phyloP scores from a whole-genome alignment of 2,329 filamentous ascomycete species.

The Phialophora chinensis region DNA sequence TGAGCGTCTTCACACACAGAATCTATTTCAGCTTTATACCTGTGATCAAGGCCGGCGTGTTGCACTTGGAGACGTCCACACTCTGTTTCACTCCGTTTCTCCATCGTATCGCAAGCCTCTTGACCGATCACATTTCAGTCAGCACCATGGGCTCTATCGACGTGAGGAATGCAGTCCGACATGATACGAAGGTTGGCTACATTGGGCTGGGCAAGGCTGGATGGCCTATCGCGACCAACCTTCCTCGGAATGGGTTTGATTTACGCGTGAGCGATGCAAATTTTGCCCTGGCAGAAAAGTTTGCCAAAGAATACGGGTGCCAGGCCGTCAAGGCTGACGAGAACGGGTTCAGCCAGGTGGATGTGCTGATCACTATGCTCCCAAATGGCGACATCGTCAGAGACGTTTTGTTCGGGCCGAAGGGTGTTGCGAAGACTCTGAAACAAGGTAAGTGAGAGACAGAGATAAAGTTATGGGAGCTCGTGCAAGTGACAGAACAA shows the following conservation, averaged over 20 bases:
- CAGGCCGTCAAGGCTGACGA: slow-evolving; percentile 37
- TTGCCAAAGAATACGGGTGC: slow-evolving; percentile 33
- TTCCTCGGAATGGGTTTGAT: slow-evolving; percentile 43
- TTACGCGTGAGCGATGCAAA: slow-evolving; percentile 43
- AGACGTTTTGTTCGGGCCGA: slow-evolving; percentile 39
- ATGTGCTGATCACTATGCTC: slow-evolving; percentile 44
- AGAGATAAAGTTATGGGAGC: slow-evolving; percentile 35
- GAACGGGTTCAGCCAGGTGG: slow-evolving; percentile 40
- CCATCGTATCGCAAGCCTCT: no score
- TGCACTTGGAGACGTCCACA: no score
- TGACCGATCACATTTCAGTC: no score
- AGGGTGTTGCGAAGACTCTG: no score
- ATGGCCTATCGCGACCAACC: slow-evolving; percentile 42
- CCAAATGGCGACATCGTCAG: slow-evolving; percentile 43
- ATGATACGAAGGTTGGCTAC: slow-evolving; percentile 38
- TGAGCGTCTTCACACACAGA: no score
- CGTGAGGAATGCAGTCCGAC: no score
- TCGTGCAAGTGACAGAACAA: no score
- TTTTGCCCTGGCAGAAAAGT: slow-evolving; percentile 35
- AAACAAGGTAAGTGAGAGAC: slow-evolving; percentile 31
- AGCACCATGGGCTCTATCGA: no score
- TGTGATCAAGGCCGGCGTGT: no score
- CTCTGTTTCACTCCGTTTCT: no score
- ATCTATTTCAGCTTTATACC: no score
- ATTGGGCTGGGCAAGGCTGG: slow-evolving; percentile 45